Percentiles rank a stretch among this genome's conserved stretches.
These are phyloP conservation scores for Elongisporangium undulatum DNA, from an alignment of 352 stramenopile species.

Conservation along the genomic window DNA sequence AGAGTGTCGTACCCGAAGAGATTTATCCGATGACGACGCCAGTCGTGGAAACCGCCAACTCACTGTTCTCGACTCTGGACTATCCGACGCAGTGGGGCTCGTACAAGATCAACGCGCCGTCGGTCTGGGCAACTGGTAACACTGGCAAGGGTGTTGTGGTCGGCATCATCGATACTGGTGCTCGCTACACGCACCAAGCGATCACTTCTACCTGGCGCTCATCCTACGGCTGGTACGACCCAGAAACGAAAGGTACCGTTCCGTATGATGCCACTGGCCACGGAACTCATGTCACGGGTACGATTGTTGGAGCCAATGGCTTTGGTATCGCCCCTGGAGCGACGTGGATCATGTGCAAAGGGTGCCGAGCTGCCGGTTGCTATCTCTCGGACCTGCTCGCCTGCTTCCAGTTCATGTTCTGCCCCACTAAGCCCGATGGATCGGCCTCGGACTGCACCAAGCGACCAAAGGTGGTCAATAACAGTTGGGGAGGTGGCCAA, in stretches of 20 bases:
- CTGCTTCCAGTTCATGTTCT: conserved; percentile 71
- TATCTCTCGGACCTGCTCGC: conserved; percentile 36
- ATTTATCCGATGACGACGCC: conserved; percentile 28
- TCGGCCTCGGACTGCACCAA: conserved; percentile 36
- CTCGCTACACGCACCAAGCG: conserved; percentile 40
- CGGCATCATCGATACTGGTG: conserved; percentile 59
- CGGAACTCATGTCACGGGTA: conserved; percentile 48
- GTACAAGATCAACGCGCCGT: conserved; percentile 39
- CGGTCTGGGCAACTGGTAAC: conserved; percentile 42
- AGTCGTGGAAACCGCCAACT: conserved; percentile 11
- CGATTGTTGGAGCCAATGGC: conserved; percentile 34
- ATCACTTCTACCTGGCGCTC: conserved; percentile 31
- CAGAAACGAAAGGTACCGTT: conserved; percentile 18
- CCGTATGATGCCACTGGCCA: conserved; percentile 52
- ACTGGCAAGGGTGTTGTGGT: conserved; percentile 48
- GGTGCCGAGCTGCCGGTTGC: conserved; percentile 33
- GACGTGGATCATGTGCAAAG: conserved; percentile 58
- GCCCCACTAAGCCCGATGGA: conserved; percentile 41
- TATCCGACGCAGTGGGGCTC: conserved; percentile 37
- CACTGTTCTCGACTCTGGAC: neutral
- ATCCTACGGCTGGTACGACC: conserved; percentile 61
- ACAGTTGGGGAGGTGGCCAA: conserved; percentile 61
- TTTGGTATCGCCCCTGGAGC: conserved; percentile 49
- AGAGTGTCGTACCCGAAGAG: conserved; percentile 30
- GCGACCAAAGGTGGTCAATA: conserved; percentile 54